Base-by-base conservation (phyloP, 495 filamentous ascomycete genomes). In the Penicillium antarcticum region DNA sequence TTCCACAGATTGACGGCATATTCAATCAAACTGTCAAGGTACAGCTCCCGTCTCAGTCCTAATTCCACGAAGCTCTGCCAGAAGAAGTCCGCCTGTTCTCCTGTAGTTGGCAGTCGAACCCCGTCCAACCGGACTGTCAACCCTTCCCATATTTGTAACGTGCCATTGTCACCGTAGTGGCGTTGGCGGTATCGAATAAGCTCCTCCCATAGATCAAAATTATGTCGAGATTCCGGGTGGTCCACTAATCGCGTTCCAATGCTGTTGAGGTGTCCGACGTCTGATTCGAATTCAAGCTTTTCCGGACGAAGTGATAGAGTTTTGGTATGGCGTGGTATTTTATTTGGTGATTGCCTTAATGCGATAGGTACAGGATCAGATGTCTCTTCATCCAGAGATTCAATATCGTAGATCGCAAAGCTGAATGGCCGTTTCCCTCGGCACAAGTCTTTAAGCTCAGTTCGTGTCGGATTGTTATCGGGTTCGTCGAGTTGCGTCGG, bases 181-280 rank as follows among this genome's bases (percentile, higher is more conserved):
- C 85, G 78, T 53, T 80, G 74, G 32, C 81, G 73, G 55, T 81
- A 85, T 29, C 78, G 72, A 16, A 91, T 68, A 19, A 89, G 68
- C 51, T 82, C 79, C 13, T 78, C 71, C 87, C 87, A 91, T 10
- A 89, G 69, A 12, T 69, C 61, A 46, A 83, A 74, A 58, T 91
- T 78, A 17, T 71, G 53, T 24, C 52, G 57, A 43, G 79, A 63
- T 21, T 69, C 61, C 4, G 73, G 68, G 9, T 71, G 55, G 59
- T 89, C 84, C 12, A 89, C 75, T 32, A 87, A 61, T 31, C 78
- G 69, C 17, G 61, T 52, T 46, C 67, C 55, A 26, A 68, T 48
- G n/a, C 60, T 61, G 55, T 67, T 37, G 23, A 56, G 60, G 47
- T 73, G 68, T 14, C 69, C 69, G 47, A 82, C 63, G 53, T 83